These are phyloP conservation scores for Gracilaria gracilis DNA, from an alignment of 23 red algal genomes.

Conservation along the genomic window DNA sequence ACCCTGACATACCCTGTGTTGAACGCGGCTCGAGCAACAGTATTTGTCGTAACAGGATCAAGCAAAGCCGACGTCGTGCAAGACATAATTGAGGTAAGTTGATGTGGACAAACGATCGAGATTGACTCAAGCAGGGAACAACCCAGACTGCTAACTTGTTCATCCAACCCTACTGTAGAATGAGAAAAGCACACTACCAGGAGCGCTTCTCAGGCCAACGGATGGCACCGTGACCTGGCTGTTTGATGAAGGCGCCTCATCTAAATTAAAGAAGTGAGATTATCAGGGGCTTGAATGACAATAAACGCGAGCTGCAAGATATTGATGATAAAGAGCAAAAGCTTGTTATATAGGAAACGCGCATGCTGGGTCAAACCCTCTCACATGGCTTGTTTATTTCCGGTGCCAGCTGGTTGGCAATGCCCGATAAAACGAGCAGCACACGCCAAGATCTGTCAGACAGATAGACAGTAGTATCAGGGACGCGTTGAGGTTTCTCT, in stretches of 20 bases:
- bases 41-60: constrained; percentile 83
- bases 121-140: neutral
- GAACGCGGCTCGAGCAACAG: constrained; percentile 69
- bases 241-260: constrained; percentile 58
- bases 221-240: constrained; percentile 54
- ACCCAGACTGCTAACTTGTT: neutral
- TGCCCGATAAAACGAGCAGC: neutral
- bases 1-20: constrained; percentile 85
- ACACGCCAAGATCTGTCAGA: neutral
- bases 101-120: neutral
- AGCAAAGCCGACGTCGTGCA: constrained; percentile 76
- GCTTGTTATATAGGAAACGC: neutral
- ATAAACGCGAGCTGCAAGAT: neutral
- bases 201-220: constrained; percentile 40
- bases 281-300: neutral
- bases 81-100: constrained; percentile 77
- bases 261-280: neutral
- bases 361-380: neutral
- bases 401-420: neutral
- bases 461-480: neutral
- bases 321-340: neutral
- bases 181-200: constrained; percentile 43
- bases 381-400: constrained; percentile 9
- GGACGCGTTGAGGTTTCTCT: neutral
- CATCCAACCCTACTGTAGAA: neutral